These are phyloP conservation scores for Prunella vulgaris DNA, from an alignment of 257 asterid species.

Conservation along the genomic window DNA sequence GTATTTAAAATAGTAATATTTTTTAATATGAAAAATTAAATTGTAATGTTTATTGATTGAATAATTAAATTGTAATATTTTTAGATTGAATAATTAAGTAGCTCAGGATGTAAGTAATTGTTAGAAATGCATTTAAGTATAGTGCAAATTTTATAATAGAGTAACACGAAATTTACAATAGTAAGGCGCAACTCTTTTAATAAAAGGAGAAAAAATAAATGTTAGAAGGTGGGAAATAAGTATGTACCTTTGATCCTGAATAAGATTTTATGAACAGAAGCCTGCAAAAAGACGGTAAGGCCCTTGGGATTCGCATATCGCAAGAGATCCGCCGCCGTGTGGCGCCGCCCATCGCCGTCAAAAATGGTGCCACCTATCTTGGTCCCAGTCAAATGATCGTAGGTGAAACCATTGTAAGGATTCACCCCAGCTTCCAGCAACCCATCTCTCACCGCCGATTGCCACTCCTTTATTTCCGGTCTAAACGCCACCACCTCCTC, in stretches of 20 bases:
- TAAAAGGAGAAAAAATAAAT: no score
- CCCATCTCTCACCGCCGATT: conserved; percentile 63
- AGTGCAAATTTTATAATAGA: no score
- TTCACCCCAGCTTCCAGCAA: conserved; percentile 50
- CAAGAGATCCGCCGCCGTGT: conserved; percentile 81
- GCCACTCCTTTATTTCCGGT: conserved; percentile 65
- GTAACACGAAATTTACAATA: no score
- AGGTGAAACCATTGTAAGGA: conserved; percentile 69
- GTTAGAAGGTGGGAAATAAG: not conserved
- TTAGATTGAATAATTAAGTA: no score
- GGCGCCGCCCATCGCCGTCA: conserved; percentile 47
- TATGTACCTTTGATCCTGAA: conserved; percentile 48
- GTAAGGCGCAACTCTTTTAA: no score
- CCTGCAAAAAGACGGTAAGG: conserved; percentile 51
- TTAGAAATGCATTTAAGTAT: no score
- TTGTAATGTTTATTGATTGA: no score
- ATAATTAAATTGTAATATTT: no score
- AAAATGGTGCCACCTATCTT: conserved; percentile 79
- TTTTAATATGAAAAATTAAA: no score
- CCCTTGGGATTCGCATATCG: conserved; percentile 59
- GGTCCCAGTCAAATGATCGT: conserved; percentile 64
- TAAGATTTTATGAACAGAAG: conserved; percentile 57
- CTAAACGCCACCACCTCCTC: conserved; percentile 61
- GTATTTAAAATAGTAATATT: no score
- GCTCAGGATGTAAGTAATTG: no score